Percentiles rank a stretch among this genome's conserved stretches.
Evolutionary conservation across 805 yeast genomes (phyloP).

Genomic region (Lipomyces mesembrius): DNA sequence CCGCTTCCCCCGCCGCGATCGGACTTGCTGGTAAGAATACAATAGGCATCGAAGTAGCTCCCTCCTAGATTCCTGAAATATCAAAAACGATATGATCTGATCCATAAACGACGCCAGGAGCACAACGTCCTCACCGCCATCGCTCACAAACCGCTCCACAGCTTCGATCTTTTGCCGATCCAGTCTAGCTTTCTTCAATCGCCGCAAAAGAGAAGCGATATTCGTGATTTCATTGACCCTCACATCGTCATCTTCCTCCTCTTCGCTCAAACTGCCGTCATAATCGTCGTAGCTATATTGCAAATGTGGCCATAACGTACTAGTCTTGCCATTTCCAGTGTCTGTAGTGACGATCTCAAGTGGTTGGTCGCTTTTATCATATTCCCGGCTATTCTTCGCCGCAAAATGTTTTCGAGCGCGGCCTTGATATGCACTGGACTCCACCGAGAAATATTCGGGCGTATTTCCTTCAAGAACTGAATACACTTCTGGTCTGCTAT

Average conservation of each 20-base stretch:
- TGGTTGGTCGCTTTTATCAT: not conserved
- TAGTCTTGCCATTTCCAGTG: too few relatives aligned
- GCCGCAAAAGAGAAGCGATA: slow-evolving; percentile 21
- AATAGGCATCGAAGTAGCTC: slow-evolving; percentile 34
- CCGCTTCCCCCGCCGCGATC: slow-evolving; percentile 1
- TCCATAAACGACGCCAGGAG: slow-evolving; percentile 30
- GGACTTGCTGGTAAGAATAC: slow-evolving; percentile 25
- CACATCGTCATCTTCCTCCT: slow-evolving; percentile 9
- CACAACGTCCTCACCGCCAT: slow-evolving; percentile 31
- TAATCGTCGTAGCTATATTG: slow-evolving; percentile 3
- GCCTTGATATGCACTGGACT: slow-evolving; percentile 13
- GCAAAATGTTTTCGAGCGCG: slow-evolving; percentile 5
- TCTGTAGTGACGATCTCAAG: not conserved
- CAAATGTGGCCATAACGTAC: not conserved
- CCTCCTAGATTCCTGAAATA: slow-evolving; percentile 35
- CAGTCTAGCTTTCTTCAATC: slow-evolving; percentile 25
- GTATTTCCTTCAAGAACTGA: slow-evolving; percentile 22
- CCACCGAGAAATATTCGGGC: slow-evolving; percentile 23
- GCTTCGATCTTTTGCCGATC: slow-evolving; percentile 37
- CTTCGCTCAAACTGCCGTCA: slow-evolving; percentile 11
- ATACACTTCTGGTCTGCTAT: not conserved
- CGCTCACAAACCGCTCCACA: slow-evolving; percentile 26
- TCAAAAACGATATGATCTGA: slow-evolving; percentile 24
- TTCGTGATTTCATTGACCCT: not conserved
- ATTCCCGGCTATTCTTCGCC: not conserved